phyloP scores from a whole-genome alignment of 345 rosid species.

The Murraya koenigii region DNA sequence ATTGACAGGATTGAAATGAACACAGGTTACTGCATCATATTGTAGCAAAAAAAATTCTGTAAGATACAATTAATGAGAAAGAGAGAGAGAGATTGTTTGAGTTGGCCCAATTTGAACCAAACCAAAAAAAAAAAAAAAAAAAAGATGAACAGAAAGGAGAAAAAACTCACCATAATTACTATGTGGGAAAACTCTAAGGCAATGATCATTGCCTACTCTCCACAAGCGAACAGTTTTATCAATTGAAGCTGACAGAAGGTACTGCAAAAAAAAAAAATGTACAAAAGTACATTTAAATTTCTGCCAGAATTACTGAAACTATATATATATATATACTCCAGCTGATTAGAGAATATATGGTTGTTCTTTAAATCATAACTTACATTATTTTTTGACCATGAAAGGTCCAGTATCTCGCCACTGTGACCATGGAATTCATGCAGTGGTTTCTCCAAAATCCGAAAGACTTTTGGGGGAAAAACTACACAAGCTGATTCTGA shows the following conservation, averaged over 20 bases:
- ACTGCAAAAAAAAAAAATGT: slow-evolving; percentile 49
- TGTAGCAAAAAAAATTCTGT: slow-evolving; percentile 1
- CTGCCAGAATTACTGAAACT: not conserved
- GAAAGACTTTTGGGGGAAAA: slow-evolving; percentile 76
- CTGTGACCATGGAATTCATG: slow-evolving; percentile 68
- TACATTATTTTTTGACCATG: slow-evolving; percentile 82
- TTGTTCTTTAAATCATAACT: slow-evolving; percentile 24
- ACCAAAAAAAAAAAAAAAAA: not conserved
- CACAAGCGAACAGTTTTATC: slow-evolving; percentile 83
- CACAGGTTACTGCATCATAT: slow-evolving; percentile 65
- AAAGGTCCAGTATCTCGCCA: slow-evolving; percentile 66
- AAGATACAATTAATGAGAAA: not conserved
- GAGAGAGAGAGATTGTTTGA: not conserved
- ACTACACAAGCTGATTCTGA: slow-evolving; percentile 80
- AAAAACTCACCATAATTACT: slow-evolving; percentile 63
- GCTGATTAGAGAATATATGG: not conserved
- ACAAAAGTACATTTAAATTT: not conserved
- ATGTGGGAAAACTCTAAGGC: slow-evolving; percentile 64
- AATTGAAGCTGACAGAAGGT: slow-evolving; percentile 68
- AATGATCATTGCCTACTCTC: slow-evolving; percentile 58
- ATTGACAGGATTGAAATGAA: slow-evolving; percentile 81
- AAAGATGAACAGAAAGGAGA: slow-evolving; percentile 2
- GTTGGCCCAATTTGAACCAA: not conserved
- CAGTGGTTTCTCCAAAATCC: slow-evolving; percentile 66
- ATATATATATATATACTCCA: not conserved